Percentiles rank a stretch among this genome's conserved stretches.
Evolutionary conservation across 768 basidiomycete species (phyloP).

Genomic region (Naganishia vishniacii): DNA sequence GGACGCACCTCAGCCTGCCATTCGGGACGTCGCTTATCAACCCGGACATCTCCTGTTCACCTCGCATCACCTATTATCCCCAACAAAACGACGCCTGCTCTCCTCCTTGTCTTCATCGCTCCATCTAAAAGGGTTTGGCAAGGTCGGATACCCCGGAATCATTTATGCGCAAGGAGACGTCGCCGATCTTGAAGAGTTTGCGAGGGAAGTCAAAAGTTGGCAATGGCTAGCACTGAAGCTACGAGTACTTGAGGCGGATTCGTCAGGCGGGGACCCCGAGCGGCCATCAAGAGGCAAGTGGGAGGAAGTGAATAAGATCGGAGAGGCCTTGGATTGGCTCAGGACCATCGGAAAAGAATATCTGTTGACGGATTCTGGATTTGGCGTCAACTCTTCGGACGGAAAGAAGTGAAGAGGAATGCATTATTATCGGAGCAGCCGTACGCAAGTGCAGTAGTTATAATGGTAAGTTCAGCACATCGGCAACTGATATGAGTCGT

Average conservation of each 20-base stretch:
- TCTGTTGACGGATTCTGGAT: conserved; percentile 25
- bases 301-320: conserved; percentile 65
- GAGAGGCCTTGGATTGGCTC: conserved; percentile 65
- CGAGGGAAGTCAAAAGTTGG: conserved; percentile 65
- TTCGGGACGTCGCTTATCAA: background rate
- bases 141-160: conserved; percentile 68
- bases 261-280: background rate
- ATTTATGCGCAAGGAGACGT: conserved; percentile 64
- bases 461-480: no score
- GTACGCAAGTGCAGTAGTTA: no score
- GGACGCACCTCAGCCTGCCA: background rate
- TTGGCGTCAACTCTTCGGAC: conserved; percentile 15
- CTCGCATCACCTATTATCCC: conserved; percentile 59
- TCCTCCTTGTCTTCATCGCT: conserved; percentile 59
- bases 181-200: conserved; percentile 60
- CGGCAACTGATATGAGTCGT: no score
- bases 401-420: background rate
- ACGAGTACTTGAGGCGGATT: conserved; percentile 58
- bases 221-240: conserved; percentile 69
- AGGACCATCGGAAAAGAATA: conserved; percentile 19
- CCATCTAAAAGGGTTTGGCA: conserved; percentile 61
- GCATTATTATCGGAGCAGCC: no score
- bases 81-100: conserved; percentile 57
- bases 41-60: conserved; percentile 62
- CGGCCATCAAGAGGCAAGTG: conserved; percentile 49